These are phyloP conservation scores for Maudiozyma barnettii DNA, from an alignment of 805 yeast genomes.

Conservation along the genomic window DNA sequence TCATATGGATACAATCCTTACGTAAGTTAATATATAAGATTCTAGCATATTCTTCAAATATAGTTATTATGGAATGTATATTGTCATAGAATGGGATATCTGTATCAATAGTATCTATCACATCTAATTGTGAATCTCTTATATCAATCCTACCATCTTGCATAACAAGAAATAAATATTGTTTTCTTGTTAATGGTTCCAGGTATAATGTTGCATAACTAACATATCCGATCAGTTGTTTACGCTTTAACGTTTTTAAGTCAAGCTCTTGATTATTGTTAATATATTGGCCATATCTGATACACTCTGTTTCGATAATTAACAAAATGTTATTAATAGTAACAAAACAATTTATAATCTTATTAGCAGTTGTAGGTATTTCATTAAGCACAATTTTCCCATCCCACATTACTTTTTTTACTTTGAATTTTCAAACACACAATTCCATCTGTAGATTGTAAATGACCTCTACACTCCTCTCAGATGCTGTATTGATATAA, in stretches of 20 bases:
- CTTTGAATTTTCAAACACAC: too few species aligned
- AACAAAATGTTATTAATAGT: background rate
- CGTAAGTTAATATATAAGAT: constrained; percentile 10
- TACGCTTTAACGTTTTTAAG: background rate
- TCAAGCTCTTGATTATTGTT: background rate
- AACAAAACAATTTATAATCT: constrained; percentile 1
- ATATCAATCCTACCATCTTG: constrained; percentile 15
- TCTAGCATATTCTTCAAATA: constrained; percentile 8
- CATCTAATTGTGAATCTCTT: constrained; percentile 1
- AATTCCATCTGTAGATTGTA: too few species aligned
- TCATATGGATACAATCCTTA: constrained; percentile 6
- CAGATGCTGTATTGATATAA: too few species aligned
- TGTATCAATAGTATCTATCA: constrained; percentile 10
- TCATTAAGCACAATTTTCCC: too few species aligned
- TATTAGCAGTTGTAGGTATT: too few species aligned
- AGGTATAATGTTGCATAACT: constrained; percentile 9
- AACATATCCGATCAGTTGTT: constrained; percentile 9
- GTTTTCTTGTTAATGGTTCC: constrained; percentile 8
- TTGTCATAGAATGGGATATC: constrained; percentile 2
- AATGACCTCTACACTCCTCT: too few species aligned
- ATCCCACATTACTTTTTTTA: too few species aligned
- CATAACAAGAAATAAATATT: constrained; percentile 13
- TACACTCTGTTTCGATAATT: constrained; percentile 1
- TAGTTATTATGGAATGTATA: constrained; percentile 1
- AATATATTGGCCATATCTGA: background rate